Evolutionary conservation across 768 basidiomycete species (phyloP).

Genomic region (Hirschioporus abietinus): DNA sequence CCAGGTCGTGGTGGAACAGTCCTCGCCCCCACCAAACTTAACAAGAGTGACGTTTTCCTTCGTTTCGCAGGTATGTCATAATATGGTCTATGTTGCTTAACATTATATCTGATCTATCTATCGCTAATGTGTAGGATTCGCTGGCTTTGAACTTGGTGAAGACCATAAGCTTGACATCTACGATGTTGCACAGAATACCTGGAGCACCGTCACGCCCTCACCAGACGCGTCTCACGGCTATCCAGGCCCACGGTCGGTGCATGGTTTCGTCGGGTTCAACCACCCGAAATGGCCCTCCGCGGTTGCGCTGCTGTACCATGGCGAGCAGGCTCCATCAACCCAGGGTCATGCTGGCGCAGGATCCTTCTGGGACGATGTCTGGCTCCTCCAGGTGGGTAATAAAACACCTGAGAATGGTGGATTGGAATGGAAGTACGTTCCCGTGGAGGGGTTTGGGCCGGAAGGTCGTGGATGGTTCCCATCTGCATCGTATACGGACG

Average conservation of each 20-base stretch:
- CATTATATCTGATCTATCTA: constrained; percentile 14
- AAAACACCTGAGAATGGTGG: constrained; percentile 11
- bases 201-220: constrained; percentile 20
- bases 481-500: constrained; percentile 20
- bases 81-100: neutral
- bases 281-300: constrained; percentile 13
- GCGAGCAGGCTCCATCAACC: constrained; percentile 29
- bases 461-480: constrained; percentile 41
- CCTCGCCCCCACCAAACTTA: constrained; percentile 25
- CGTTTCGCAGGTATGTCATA: constrained; percentile 30
- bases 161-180: constrained; percentile 30
- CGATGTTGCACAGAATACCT: constrained; percentile 19
- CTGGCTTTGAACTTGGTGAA: constrained; percentile 30
- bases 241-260: constrained; percentile 31
- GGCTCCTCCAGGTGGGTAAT: constrained; percentile 22
- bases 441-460: constrained; percentile 17
- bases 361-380: constrained; percentile 34
- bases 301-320: constrained; percentile 31
- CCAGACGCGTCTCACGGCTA: constrained; percentile 23
- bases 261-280: constrained; percentile 27
- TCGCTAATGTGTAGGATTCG: constrained; percentile 23
- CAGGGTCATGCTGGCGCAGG: constrained; percentile 36
- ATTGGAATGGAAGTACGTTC: constrained; percentile 22
- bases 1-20: constrained; percentile 36
- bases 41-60: constrained; percentile 23